Percentiles rank a stretch among this genome's conserved stretches.
Evolutionary conservation across 2,329 filamentous ascomycete genomes (phyloP).

Genomic region (Ophiostoma ips): DNA sequence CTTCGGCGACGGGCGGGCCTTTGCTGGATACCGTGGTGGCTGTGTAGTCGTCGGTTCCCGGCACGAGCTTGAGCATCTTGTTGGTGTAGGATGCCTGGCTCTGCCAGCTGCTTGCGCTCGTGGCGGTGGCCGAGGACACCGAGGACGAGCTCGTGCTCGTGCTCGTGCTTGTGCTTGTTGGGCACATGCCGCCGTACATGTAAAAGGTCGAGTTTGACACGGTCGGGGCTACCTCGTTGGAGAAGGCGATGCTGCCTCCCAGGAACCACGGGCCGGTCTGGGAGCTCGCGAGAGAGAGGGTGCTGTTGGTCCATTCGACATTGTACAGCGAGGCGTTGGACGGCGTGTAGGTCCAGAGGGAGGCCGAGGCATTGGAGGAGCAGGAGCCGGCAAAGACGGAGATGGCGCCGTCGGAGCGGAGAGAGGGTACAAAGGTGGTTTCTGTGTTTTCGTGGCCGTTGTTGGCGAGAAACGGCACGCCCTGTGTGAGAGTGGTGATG

Average conservation of each 20-base stretch:
- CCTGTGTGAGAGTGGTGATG: slow-evolving; percentile 36
- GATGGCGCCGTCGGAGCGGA: slow-evolving; percentile 55
- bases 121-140: slow-evolving; percentile 11
- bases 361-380: slow-evolving; percentile 20
- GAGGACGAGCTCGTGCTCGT: slow-evolving; percentile 16
- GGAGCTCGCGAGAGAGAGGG: neutral
- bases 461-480: slow-evolving; percentile 48
- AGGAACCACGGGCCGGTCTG: slow-evolving; percentile 34
- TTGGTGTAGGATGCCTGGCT: slow-evolving; percentile 65
- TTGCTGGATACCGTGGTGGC: slow-evolving; percentile 28
- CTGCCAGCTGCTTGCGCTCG: slow-evolving; percentile 42
- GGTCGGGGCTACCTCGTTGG: slow-evolving; percentile 39
- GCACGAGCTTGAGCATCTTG: slow-evolving; percentile 54
- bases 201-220: slow-evolving; percentile 47
- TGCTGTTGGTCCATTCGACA: slow-evolving; percentile 2
- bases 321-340: neutral
- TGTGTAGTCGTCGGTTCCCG: slow-evolving; percentile 26
- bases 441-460: slow-evolving; percentile 22
- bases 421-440: slow-evolving; percentile 51
- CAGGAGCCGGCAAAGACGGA: slow-evolving; percentile 66
- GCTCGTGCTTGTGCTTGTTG: slow-evolving; percentile 13
- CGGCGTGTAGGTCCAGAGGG: slow-evolving; percentile 53
- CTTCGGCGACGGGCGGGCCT: slow-evolving; percentile 62
- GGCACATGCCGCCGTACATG: slow-evolving; percentile 86
- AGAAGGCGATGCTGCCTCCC: slow-evolving; percentile 51